Evolutionary conservation across 352 stramenopile species (phyloP).

Genomic region (Phytophthora vignae): DNA sequence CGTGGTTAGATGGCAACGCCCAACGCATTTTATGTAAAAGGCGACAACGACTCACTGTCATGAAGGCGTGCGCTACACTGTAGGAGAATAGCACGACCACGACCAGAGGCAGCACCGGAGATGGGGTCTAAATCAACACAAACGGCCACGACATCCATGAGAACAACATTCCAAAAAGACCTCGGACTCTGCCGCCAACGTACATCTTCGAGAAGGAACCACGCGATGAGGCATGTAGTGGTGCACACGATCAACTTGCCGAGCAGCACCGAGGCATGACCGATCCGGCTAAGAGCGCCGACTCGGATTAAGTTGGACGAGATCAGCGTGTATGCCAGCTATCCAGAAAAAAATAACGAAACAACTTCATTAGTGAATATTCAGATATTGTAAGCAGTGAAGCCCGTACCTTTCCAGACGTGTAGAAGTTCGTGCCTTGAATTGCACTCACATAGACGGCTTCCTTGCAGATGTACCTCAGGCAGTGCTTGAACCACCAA

Average conservation of each 20-base stretch:
- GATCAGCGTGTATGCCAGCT: conserved; percentile 75
- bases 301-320: conserved; percentile 76
- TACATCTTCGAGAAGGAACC: conserved; percentile 78
- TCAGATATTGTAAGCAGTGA: not conserved
- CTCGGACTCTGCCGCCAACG: conserved; percentile 11
- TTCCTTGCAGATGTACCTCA: conserved; percentile 89
- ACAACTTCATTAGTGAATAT: conserved; percentile 1
- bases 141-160: conserved; percentile 6
- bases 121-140: conserved; percentile 45
- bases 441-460: conserved; percentile 84
- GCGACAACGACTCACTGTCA: conserved; percentile 68
- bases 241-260: conserved; percentile 83
- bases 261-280: conserved; percentile 70
- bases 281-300: conserved; percentile 72
- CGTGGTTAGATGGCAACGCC: not conserved
- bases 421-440: conserved; percentile 80
- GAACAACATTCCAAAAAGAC: conserved; percentile 1
- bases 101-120: conserved; percentile 69
- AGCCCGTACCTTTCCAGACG: conserved; percentile 68
- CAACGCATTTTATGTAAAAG: too few relatives aligned
- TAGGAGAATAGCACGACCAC: conserved; percentile 81
- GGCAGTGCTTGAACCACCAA: conserved; percentile 84
- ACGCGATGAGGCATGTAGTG: conserved; percentile 69
- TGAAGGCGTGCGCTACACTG: conserved; percentile 79
- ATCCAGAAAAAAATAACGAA: conserved; percentile 1